Evolutionary conservation across 2,329 filamentous ascomycete genomes (phyloP), one percentile per base, ranked within the genome.

Genomic region (Seiridium unicorne): DNA sequence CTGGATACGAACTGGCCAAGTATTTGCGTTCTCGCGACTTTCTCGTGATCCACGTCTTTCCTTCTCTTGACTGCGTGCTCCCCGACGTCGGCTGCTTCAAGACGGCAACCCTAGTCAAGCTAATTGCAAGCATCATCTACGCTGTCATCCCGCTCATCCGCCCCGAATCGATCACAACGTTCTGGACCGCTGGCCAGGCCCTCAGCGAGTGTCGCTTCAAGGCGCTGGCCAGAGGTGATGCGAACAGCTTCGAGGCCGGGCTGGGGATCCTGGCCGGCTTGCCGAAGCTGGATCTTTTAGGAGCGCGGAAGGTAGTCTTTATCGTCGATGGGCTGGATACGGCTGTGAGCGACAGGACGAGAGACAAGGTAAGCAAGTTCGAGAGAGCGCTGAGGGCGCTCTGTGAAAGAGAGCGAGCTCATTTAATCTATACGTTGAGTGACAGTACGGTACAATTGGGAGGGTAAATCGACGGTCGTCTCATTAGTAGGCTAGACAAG

Each of bases 291-390:
- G 36, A 47, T 18, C 10, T 51, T 3, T 13, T 32, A 35, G 55
- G 34, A 31, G 36, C 31, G 32, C 8, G n/a, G 31, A 44, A 51
- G 36, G 13, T 61, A 38, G 60, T 61, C 36, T n/a, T 61, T 38
- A 31, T 61, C 34, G 56, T 61, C 6, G 60, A 61, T 36, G 51
- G 40, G 5, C 44, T 59, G 9, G 51, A 61, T 32, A 48, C 55
- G 3, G 59, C 55, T 36, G 59, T 57, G 38, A 47, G 34, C n/a
- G 47, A 31, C 10, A 49, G 42, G 34, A 60, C 59, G 44, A 35
- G 26, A 6, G 42, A 57, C 34, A 47, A 47, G 47, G 54, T 60
- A 34, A 51, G 40, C 26, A 36, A 35, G 32, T 60, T 60, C 42
- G 54, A 57, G 10, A 36, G 38, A 9, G 59, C 48, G 8, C 34